phyloP scores from a whole-genome alignment of 768 basidiomycete genomes.

The Crepidotus variabilis region DNA sequence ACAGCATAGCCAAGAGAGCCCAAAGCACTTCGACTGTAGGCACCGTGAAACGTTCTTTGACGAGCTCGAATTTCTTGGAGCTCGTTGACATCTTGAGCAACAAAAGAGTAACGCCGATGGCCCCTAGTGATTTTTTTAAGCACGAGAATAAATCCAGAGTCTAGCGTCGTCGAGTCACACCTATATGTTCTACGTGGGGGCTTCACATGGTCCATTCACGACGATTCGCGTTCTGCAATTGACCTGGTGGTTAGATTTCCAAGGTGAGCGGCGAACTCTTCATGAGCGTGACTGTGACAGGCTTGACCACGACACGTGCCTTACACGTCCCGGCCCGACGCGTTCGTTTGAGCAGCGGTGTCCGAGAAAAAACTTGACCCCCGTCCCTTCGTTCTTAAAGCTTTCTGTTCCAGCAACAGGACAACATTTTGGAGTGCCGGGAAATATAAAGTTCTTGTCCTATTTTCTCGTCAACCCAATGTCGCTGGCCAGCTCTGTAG shows the following conservation, averaged over 20 bases:
- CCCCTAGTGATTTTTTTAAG: slow-evolving; percentile 19
- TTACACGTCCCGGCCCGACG: background rate
- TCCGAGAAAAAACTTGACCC: background rate
- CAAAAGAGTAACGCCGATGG: slow-evolving; percentile 43
- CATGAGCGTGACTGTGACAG: no score
- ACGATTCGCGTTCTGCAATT: no score
- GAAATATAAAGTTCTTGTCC: no score
- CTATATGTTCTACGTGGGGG: no score
- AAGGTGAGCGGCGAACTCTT: no score
- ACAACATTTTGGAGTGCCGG: no score
- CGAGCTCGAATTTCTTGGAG: slow-evolving; percentile 76
- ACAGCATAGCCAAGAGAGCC: slow-evolving; percentile 71
- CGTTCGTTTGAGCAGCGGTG: background rate
- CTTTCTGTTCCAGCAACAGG: background rate
- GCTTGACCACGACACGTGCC: no score
- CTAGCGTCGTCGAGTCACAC: background rate
- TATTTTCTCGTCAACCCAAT: no score
- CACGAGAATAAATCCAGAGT: no score
- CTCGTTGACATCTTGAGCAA: slow-evolving; percentile 50
- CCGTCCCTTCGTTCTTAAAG: background rate
- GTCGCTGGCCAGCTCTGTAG: slow-evolving; percentile 14
- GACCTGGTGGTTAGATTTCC: no score
- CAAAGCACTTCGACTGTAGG: slow-evolving; percentile 74
- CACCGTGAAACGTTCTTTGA: slow-evolving; percentile 80
- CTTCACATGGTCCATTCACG: no score